A percentile compares a stretch with the other conserved stretches of the same genome.
These are phyloP conservation scores for Talinum fruticosum DNA, from an alignment of 148 eudicot genomes.

Conservation along the genomic window DNA sequence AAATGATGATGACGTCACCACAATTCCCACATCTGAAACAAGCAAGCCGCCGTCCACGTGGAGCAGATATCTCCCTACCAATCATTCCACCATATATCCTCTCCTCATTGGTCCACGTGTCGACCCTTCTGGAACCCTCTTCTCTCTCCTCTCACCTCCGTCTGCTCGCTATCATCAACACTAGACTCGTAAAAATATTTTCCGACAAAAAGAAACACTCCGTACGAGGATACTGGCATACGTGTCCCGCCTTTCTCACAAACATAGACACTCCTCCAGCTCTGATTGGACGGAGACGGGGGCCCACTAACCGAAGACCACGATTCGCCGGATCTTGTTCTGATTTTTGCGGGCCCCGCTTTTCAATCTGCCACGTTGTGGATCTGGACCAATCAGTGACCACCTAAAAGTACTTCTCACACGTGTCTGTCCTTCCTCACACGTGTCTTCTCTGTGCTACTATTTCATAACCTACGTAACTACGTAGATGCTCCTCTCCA, in stretches of 20 bases:
- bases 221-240: background rate
- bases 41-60: background rate
- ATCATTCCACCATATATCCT: background rate
- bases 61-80: background rate
- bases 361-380: background rate
- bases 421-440: background rate
- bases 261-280: background rate
- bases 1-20: background rate
- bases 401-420: background rate
- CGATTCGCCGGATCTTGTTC: background rate
- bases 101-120: background rate
- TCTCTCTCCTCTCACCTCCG: no score
- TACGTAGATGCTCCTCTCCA: no score
- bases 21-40: background rate
- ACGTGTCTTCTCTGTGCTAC: background rate
- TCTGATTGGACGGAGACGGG: background rate
- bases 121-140: background rate
- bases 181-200: background rate
- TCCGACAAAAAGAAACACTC: background rate
- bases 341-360: background rate
- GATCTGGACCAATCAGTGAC: background rate
- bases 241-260: background rate
- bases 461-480: no score
- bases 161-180: no score
- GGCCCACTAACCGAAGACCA: background rate